Base-by-base conservation (phyloP, 495 filamentous ascomycete species). In the Aspergillus panamensis region DNA sequence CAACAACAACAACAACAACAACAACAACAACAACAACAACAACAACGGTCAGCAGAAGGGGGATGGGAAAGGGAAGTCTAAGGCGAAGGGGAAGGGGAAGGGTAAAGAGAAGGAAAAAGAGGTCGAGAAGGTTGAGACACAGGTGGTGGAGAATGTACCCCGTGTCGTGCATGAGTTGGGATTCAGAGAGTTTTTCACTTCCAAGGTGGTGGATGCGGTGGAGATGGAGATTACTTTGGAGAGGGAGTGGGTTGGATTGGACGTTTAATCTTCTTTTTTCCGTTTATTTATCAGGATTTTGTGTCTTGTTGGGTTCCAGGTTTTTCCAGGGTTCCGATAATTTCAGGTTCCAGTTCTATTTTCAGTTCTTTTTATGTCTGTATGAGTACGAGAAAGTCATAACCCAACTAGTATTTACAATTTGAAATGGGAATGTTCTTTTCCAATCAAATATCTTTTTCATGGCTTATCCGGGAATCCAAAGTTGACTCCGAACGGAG, bases 401-500 rank as follows among this genome's bases (percentile, higher is more conserved):
- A 2, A 2, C 5, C 25, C 25, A 25, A 25, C 25, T 25, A 39
- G 14, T 39, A 39, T 39, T 3, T 39, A 39, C 35, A 39, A 39
- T 39, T n/a, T 13, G 35, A 39, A n/a, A 39, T 39, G 14, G 21
- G 33, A 25, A 25, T 25, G 25, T 25, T 25, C 7, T 12, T 19
- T 42, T 21, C 5, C 31, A 39, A 21, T 14, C 21, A 30, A 35
- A 8, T 19, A 25, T 2, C 8, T 31, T 29, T 32, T 47, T 59
- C 53, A 60, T n/a, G 53, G 45, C 81, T 88, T 89, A 65, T 92
- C 88, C 20, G 87, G 87, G 74, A 91, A 92, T 3, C 88, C 88
- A 63, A 89, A 85, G 65, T 89, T 79, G 17, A 89, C 75, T 3
- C 88, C 88, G 69, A 92, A 94, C 3, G 87, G 81, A 57, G 89